Evolutionary conservation across 75 land plant species (phyloP).

Genomic region (Sequoiadendron giganteum): DNA sequence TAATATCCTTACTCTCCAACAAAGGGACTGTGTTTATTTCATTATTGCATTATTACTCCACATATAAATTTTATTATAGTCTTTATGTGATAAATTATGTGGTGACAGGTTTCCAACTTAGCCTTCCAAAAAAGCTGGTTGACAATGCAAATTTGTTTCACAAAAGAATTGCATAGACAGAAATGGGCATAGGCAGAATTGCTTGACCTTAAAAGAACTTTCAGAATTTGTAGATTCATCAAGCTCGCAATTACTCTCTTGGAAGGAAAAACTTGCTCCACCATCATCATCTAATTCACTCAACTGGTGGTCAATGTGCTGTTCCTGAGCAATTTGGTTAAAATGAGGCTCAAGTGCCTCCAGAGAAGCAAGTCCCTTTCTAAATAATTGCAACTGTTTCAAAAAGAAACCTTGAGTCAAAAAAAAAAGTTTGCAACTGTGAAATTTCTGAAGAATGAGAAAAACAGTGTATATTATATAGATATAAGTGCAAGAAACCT

Average conservation of each 20-base stretch:
- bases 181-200: not conserved
- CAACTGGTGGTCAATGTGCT: slow-evolving; percentile 69
- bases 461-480: slow-evolving; percentile 4
- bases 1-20: not conserved
- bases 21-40: not conserved
- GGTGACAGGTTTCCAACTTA: not conserved
- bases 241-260: slow-evolving; percentile 21
- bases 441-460: not conserved
- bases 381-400: slow-evolving; percentile 74
- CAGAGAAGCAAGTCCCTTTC: slow-evolving; percentile 61
- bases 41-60: not conserved
- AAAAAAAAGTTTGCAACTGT: not conserved
- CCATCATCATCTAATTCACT: slow-evolving; percentile 45
- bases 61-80: not conserved
- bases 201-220: not conserved
- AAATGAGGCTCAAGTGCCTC: slow-evolving; percentile 74
- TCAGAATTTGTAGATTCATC: slow-evolving; percentile 15
- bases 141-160: not conserved
- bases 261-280: slow-evolving; percentile 57
- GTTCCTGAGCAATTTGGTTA: slow-evolving; percentile 44
- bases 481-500: slow-evolving; percentile 36
- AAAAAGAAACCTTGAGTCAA: not conserved
- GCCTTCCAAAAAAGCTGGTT: not conserved
- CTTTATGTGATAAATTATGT: too few species aligned
- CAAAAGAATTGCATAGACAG: not conserved